Percentiles rank a stretch among this genome's conserved stretches.
phyloP scores from a whole-genome alignment of 2,329 filamentous ascomycete genomes.

The Huntiella moniliformis region DNA sequence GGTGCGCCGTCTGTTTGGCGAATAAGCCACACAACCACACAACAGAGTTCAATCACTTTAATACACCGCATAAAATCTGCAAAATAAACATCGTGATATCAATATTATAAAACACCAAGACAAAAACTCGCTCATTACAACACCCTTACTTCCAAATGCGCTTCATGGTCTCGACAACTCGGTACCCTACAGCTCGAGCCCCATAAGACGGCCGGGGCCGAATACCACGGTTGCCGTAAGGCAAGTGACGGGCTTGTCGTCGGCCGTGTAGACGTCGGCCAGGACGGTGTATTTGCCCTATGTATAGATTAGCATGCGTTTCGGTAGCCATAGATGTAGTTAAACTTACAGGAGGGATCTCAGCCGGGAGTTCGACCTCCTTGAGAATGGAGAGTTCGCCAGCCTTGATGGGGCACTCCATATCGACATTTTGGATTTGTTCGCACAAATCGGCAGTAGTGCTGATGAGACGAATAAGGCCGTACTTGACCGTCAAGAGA shows the following conservation, averaged over 20 bases:
- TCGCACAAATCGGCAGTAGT: slow-evolving; percentile 74
- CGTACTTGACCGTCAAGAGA: slow-evolving; percentile 75
- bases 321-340: not conserved
- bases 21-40: slow-evolving; percentile 28
- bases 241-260: slow-evolving; percentile 66
- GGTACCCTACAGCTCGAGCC: slow-evolving; percentile 22
- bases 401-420: slow-evolving; percentile 73
- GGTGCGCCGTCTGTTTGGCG: slow-evolving; percentile 49
- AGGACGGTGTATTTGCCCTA: slow-evolving; percentile 80
- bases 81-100: not conserved
- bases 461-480: slow-evolving; percentile 73
- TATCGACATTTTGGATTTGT: slow-evolving; percentile 69
- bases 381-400: slow-evolving; percentile 59
- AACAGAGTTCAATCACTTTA: not conserved
- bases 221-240: slow-evolving; percentile 59
- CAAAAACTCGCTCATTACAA: not conserved
- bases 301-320: not conserved
- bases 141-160: not conserved
- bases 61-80: not conserved
- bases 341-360: slow-evolving; percentile 68
- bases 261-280: slow-evolving; percentile 63
- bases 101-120: not conserved
- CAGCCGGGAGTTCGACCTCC: slow-evolving; percentile 61
- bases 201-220: slow-evolving; percentile 21
- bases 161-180: not conserved